Conservation (phyloP, 306 rosid species). For the Datisca glomerata region DNA sequence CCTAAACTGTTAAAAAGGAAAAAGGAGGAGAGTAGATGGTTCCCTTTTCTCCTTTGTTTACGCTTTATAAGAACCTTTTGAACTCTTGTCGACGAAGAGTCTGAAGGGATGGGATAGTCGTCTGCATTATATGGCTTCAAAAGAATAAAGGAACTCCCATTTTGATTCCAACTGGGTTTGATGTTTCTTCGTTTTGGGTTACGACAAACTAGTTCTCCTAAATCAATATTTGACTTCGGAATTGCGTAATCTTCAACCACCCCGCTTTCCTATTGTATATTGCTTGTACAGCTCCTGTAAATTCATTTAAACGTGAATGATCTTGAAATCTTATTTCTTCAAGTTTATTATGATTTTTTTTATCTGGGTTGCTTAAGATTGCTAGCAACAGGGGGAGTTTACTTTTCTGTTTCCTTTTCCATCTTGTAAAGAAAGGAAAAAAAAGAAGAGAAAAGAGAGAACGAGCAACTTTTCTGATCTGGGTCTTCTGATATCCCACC, state of each 20-base stretch:
- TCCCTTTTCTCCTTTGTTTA: too few species aligned
- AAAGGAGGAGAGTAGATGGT: too few species aligned
- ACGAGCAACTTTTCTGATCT: constrained; percentile 30
- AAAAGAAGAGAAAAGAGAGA: constrained; percentile 10
- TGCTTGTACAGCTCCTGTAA: constrained; percentile 6
- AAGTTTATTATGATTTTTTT: constrained; percentile 6
- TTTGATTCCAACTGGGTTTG: constrained; percentile 38
- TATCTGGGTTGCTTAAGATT: constrained; percentile 19
- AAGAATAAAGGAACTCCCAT: too few species aligned
- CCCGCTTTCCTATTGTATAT: constrained; percentile 1
- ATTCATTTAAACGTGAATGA: constrained; percentile 20
- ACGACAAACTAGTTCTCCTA: constrained; percentile 7
- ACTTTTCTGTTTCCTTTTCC: constrained; percentile 4
- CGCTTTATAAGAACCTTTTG: too few species aligned
- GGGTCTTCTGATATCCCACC: constrained; percentile 28
- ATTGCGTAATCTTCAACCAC: constrained; percentile 27
- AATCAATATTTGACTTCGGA: constrained; percentile 49
- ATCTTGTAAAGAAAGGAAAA: constrained; percentile 13
- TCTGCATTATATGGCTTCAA: too few species aligned
- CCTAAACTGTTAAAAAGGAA: too few species aligned
- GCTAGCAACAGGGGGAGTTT: constrained; percentile 6
- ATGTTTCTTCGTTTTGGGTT: constrained; percentile 26
- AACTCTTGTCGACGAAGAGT: too few species aligned
- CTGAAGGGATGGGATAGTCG: too few species aligned
- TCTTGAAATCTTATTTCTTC: constrained; percentile 12